Evolutionary conservation across 306 rosid species (phyloP), one percentile per base, ranked within the genome.

Genomic region (Dicorynia guianensis): DNA sequence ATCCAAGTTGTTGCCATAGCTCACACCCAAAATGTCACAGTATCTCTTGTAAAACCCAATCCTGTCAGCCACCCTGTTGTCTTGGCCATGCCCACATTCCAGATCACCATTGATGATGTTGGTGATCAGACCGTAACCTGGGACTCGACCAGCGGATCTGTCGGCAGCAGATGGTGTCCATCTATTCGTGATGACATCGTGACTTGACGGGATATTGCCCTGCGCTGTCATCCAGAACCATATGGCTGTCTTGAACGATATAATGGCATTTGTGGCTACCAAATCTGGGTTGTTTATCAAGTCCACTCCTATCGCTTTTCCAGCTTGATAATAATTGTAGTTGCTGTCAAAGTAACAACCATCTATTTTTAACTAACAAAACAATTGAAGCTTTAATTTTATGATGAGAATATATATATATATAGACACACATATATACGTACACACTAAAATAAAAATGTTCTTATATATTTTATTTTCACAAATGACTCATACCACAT

Each of bases 211-310:
- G 78, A 89, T 91, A 71, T 81, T 86, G 43, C 50, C 79, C 25
- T 89, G 93, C 25, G 88, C 48, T 7, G 92, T 91, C 93, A 91
- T 89, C 97, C 97, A 91, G 54, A 91, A 91, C 96, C 93, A 91
- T 6, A 91, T 5, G 10, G 93, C 93, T 8, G 93, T 77, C 71
- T 80, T 91, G 82, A 91, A 91, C 8, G 96, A 75, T 6, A 83
- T 65, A 0, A 48, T 43, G 4, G 93, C 20, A 44, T 87, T 58
- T 4, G 88, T 73, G 6, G 90, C 81, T 0, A 91, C 93, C 5
- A 77, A 50, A 43, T 89, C 88, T 0, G 97, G 97, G 74, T 85
- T 74, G 82, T 68, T 80, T 7, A 87, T 11, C 20, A 91, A 65
- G 50, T 85, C 83, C 66, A 18, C 15, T 0, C 30, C 14, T 1